These are phyloP conservation scores for Aspergillus indologenus DNA, from an alignment of 495 filamentous ascomycete genomes.

Conservation along the genomic window DNA sequence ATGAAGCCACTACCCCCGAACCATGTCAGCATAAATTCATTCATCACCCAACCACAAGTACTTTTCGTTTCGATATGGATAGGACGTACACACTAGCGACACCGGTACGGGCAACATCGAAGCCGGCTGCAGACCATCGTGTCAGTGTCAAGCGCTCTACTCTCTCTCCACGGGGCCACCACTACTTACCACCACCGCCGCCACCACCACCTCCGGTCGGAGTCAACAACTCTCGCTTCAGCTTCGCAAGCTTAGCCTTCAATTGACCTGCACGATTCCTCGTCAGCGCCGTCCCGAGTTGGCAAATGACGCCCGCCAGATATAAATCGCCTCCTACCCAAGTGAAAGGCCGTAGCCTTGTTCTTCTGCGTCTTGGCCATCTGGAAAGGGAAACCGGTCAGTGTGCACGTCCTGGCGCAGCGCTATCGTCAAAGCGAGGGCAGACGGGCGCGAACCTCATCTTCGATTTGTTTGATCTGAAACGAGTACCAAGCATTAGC, in stretches of 20 bases:
- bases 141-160: slow-evolving; percentile 34
- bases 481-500: slow-evolving; percentile 20
- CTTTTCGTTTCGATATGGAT: slow-evolving; percentile 5
- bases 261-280: slow-evolving; percentile 64
- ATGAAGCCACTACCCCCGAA: slow-evolving; percentile 45
- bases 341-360: slow-evolving; percentile 87
- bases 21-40: slow-evolving; percentile 17
- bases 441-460: slow-evolving; percentile 59
- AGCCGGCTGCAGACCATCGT: slow-evolving; percentile 58
- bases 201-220: slow-evolving; percentile 79
- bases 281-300: slow-evolving; percentile 24
- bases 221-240: slow-evolving; percentile 92
- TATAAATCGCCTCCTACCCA: slow-evolving; percentile 45
- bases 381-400: slow-evolving; percentile 36
- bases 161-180: no score
- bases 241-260: slow-evolving; percentile 97
- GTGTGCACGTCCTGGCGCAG: slow-evolving; percentile 8
- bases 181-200: slow-evolving; percentile 62
- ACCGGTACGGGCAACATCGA: slow-evolving; percentile 97
- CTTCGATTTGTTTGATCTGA: slow-evolving; percentile 97
- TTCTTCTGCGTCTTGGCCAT: slow-evolving; percentile 98
- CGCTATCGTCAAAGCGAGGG: neutral
- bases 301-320: no score
- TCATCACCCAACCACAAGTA: neutral
- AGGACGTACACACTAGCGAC: slow-evolving; percentile 85